phyloP scores from a whole-genome alignment of 1,284 basidiomycete species.

The Chiua sp. region DNA sequence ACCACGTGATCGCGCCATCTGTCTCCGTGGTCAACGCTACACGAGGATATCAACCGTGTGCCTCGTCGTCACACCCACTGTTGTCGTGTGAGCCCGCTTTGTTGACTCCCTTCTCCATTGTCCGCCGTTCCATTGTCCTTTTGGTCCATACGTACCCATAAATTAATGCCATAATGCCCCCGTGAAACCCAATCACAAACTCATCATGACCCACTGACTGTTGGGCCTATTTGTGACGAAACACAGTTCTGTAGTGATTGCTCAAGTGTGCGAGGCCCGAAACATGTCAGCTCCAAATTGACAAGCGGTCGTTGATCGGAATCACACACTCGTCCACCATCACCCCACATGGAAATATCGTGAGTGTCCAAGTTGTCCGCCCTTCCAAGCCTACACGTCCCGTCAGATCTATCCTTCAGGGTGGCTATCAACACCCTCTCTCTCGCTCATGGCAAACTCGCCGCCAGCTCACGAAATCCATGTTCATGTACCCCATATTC shows the following conservation, averaged over 20 bases:
- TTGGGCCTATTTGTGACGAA: too few relatives aligned
- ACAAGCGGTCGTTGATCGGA: too few relatives aligned
- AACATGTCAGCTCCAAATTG: too few relatives aligned
- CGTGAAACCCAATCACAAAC: too few relatives aligned
- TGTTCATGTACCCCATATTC: slow-evolving; percentile 99
- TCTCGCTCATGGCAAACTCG: slow-evolving; percentile 85
- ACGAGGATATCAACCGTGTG: slow-evolving; percentile 34
- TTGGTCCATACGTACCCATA: too few relatives aligned
- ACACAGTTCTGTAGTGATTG: too few relatives aligned
- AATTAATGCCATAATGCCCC: too few relatives aligned
- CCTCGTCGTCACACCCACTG: slow-evolving; percentile 7
- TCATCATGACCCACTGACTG: too few relatives aligned
- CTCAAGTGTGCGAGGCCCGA: too few relatives aligned
- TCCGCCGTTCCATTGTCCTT: too few relatives aligned
- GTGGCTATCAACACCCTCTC: slow-evolving; percentile 91
- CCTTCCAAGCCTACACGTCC: neutral
- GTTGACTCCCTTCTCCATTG: too few relatives aligned
- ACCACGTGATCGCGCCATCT: slow-evolving; percentile 41
- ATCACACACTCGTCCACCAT: neutral
- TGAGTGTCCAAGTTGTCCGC: slow-evolving; percentile 20
- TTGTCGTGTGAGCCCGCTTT: neutral
- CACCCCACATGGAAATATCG: slow-evolving; percentile 32
- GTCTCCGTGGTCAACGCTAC: slow-evolving; percentile 35
- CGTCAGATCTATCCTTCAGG: slow-evolving; percentile 81
- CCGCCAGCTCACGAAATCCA: slow-evolving; percentile 80